phyloP scores from a whole-genome alignment of 352 stramenopile species.

The Globisporangium alternatum region DNA sequence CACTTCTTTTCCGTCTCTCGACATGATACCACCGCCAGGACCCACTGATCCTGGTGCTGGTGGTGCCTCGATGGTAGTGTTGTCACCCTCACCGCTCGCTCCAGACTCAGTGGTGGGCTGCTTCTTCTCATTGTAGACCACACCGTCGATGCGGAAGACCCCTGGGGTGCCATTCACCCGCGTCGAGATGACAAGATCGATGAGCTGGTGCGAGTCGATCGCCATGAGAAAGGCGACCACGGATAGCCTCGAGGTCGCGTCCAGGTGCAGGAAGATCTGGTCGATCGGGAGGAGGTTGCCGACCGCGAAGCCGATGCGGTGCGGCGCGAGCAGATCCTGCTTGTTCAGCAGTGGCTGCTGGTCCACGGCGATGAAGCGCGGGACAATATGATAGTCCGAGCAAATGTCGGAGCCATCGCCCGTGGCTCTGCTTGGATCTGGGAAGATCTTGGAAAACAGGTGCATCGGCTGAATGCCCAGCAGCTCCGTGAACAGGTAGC shows the following conservation, averaged over 20 bases:
- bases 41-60: background rate
- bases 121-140: conserved; percentile 30
- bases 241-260: conserved; percentile 48
- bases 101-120: background rate
- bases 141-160: conserved; percentile 60
- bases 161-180: conserved; percentile 60
- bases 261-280: conserved; percentile 63
- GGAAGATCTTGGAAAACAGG: conserved; percentile 66
- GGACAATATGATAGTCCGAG: conserved; percentile 76
- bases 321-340: conserved; percentile 55
- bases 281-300: conserved; percentile 64
- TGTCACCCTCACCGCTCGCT: conserved; percentile 1
- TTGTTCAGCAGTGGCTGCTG: conserved; percentile 61
- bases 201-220: conserved; percentile 44
- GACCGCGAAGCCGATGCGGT: conserved; percentile 79
- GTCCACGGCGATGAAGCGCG: conserved; percentile 75
- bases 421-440: conserved; percentile 45
- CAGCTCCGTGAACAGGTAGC: conserved; percentile 73
- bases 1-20: conserved; percentile 29
- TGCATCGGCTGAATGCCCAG: conserved; percentile 71
- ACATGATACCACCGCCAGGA: conserved; percentile 20
- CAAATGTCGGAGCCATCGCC: conserved; percentile 59
- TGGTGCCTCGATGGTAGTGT: background rate
- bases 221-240: conserved; percentile 47
- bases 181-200: conserved; percentile 73